Evolutionary conservation across 441 rosid genomes (phyloP).

Genomic region (Melastoma candidum): DNA sequence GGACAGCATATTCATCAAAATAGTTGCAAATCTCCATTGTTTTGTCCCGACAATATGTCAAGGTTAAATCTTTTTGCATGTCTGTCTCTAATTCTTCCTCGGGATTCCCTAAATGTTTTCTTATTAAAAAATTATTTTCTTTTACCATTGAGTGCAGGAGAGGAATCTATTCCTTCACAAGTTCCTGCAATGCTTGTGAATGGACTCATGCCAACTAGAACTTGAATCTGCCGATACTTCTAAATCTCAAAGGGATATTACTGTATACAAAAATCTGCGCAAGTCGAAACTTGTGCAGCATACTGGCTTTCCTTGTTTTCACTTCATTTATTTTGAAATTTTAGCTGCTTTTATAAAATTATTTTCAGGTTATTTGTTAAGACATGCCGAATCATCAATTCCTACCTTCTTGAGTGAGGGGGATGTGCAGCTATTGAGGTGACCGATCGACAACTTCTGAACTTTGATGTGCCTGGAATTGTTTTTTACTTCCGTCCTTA

Average conservation of each 20-base stretch:
- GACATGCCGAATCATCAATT: conserved; percentile 86
- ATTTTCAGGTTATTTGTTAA: conserved; percentile 72
- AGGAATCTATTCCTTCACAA: conserved; percentile 75
- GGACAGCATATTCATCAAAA: conserved; percentile 85
- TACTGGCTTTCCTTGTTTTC: neutral
- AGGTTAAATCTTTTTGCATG: conserved; percentile 36
- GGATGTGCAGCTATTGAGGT: conserved; percentile 81
- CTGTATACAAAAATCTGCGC: conserved; percentile 72
- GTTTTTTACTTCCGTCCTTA: neutral
- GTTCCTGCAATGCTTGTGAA: conserved; percentile 60
- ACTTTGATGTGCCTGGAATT: conserved; percentile 7
- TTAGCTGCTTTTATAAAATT: conserved; percentile 6
- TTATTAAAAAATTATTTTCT: conserved; percentile 10
- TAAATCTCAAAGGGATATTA: conserved; percentile 44
- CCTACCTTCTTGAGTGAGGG: conserved; percentile 65
- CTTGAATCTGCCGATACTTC: conserved; percentile 54
- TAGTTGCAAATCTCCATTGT: conserved; percentile 95
- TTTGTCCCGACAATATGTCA: conserved; percentile 74
- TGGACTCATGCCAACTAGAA: conserved; percentile 54
- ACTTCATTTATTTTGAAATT: conserved; percentile 15
- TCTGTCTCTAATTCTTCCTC: conserved; percentile 6
- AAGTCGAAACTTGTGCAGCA: conserved; percentile 16
- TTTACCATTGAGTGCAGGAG: conserved; percentile 63
- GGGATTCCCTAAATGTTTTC: neutral
- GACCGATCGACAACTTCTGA: conserved; percentile 14